Conservation (phyloP, 257 asterid species). For the Salvia miltiorrhiza region DNA sequence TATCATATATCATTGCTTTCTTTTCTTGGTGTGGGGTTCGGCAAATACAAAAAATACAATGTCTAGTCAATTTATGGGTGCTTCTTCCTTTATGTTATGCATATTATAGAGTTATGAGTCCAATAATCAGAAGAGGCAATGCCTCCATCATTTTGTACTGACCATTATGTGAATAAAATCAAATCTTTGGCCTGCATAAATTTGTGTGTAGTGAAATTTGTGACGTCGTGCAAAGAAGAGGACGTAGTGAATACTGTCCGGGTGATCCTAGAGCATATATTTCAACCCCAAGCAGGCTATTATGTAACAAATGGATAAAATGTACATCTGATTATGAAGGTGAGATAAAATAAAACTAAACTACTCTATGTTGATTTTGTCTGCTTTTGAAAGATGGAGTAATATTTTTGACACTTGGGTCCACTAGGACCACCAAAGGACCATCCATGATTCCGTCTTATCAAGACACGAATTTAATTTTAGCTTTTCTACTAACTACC, state of each 20-base stretch:
- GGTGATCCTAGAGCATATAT: conserved; percentile 33
- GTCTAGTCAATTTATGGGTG: neutral
- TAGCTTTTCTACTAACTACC: conserved; percentile 13
- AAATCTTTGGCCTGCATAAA: neutral
- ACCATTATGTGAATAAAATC: neutral
- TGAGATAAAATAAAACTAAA: neutral
- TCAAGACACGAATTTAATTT: conserved; percentile 20
- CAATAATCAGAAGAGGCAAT: neutral
- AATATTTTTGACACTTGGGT: conserved; percentile 8
- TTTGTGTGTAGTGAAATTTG: conserved; percentile 30
- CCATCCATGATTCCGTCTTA: conserved; percentile 7
- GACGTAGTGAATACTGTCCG: conserved; percentile 32
- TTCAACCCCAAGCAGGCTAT: conserved; percentile 27
- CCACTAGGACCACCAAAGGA: conserved; percentile 20
- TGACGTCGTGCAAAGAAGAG: conserved; percentile 42
- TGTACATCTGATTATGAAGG: neutral
- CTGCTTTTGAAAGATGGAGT: neutral
- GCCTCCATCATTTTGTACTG: neutral
- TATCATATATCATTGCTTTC: neutral
- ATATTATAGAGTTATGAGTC: neutral
- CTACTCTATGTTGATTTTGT: neutral
- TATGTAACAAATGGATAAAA: conserved; percentile 8
- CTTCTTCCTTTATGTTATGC: neutral
- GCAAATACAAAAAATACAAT: neutral
- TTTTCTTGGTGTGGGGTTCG: conserved; percentile 12